phyloP scores from a whole-genome alignment of 2,329 filamentous ascomycete genomes.

The Triangularia setosa region DNA sequence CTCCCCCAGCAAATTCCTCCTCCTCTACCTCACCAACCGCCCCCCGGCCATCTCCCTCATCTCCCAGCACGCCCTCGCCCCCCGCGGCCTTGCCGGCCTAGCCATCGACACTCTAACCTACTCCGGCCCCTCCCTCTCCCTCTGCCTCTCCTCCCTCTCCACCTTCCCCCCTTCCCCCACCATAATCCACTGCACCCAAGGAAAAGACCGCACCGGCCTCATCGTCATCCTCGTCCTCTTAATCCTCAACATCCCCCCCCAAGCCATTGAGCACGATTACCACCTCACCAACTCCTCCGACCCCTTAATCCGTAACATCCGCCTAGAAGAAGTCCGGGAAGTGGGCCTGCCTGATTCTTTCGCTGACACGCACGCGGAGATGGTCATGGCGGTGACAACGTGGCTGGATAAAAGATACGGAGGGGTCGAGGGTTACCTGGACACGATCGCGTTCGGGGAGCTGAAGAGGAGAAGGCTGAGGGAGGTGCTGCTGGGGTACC shows the following conservation, averaged over 20 bases:
- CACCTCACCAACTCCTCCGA: constrained; percentile 53
- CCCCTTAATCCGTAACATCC: constrained; percentile 60
- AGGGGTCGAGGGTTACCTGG: constrained; percentile 62
- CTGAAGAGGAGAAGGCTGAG: constrained; percentile 40
- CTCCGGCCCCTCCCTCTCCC: constrained; percentile 52
- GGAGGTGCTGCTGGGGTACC: constrained; percentile 24
- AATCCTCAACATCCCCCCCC: constrained; percentile 52
- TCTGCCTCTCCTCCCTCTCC: constrained; percentile 3
- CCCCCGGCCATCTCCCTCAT: constrained; percentile 67
- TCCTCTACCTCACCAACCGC: constrained; percentile 61
- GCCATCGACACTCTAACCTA: constrained; percentile 66
- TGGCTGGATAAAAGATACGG: constrained; percentile 63
- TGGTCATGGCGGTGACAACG: constrained; percentile 55
- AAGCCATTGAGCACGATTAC: constrained; percentile 70
- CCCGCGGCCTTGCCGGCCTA: constrained; percentile 67
- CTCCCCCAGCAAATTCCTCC: constrained; percentile 51
- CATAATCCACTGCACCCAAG: constrained; percentile 81
- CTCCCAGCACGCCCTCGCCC: constrained; percentile 65
- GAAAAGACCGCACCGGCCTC: constrained; percentile 80
- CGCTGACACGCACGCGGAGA: constrained; percentile 59
- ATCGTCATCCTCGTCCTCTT: constrained; percentile 65
- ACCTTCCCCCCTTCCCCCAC: constrained; percentile 20
- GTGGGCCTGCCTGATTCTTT: constrained; percentile 74
- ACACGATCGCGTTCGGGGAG: constrained; percentile 54
- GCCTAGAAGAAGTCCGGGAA: constrained; percentile 62